phyloP scores from a whole-genome alignment of 148 eudicot species.

The Cornus florida region DNA sequence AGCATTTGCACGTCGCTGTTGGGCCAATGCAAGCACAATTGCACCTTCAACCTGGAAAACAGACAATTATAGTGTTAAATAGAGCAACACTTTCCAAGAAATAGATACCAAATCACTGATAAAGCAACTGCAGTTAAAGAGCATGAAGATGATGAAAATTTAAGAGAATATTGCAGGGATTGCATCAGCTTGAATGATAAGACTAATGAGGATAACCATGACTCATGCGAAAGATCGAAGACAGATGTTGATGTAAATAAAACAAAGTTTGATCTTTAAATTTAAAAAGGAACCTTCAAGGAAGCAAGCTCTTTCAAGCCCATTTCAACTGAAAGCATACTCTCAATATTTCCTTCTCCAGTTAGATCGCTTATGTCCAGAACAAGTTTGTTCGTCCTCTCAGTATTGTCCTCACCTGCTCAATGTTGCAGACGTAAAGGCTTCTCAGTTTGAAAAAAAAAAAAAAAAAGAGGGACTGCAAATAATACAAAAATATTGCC shows the following conservation, averaged over 20 bases:
- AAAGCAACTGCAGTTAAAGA: background rate
- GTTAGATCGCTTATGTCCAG: conserved; percentile 76
- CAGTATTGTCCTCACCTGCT: conserved; percentile 51
- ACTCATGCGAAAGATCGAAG: background rate
- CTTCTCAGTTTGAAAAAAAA: background rate
- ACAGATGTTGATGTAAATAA: background rate
- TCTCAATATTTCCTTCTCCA: conserved; percentile 85
- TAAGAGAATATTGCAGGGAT: background rate
- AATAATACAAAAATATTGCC: background rate
- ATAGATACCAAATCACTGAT: background rate
- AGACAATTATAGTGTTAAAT: background rate
- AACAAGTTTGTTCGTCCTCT: conserved; percentile 54
- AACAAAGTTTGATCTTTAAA: background rate
- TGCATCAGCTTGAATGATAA: background rate
- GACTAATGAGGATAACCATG: background rate
- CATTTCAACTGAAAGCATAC: conserved; percentile 92
- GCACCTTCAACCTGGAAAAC: conserved; percentile 71
- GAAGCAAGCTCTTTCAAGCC: conserved; percentile 89
- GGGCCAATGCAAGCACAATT: conserved; percentile 69
- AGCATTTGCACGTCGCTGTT: conserved; percentile 70
- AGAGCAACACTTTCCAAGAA: background rate
- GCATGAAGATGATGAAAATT: background rate
- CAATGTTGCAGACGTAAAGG: conserved; percentile 5
- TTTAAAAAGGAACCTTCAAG: conserved; percentile 51
- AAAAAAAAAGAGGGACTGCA: background rate